phyloP scores from a whole-genome alignment of 192 early-diverging fungal species.

The Diversispora epigaea region DNA sequence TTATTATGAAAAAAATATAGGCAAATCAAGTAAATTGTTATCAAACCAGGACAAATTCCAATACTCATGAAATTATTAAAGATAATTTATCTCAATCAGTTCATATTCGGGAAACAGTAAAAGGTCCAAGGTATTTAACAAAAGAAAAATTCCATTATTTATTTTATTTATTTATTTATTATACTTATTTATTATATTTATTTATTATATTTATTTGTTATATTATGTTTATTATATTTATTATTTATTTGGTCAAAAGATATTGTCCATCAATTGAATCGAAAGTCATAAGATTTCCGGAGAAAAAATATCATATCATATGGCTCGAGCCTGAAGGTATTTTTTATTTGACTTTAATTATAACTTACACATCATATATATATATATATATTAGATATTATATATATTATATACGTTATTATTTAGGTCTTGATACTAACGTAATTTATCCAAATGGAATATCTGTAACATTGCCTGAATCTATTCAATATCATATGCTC shows the following conservation, averaged over 20 bases:
- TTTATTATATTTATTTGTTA: background rate
- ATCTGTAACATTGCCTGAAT: conserved; percentile 81
- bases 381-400: too few relatives aligned
- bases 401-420: background rate
- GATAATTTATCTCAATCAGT: conserved; percentile 77
- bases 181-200: too few relatives aligned
- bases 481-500: conserved; percentile 68
- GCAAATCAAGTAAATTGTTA: conserved; percentile 70
- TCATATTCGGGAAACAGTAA: conserved; percentile 82
- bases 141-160: too few relatives aligned
- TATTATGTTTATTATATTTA: background rate
- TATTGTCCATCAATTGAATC: conserved; percentile 85
- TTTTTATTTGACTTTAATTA: background rate
- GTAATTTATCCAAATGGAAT: conserved; percentile 82
- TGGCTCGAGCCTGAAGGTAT: conserved; percentile 82
- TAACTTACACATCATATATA: background rate
- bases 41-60: conserved; percentile 71
- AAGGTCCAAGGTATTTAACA: conserved; percentile 58
- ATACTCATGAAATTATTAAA: conserved; percentile 65
- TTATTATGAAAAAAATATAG: conserved; percentile 11
- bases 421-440: conserved; percentile 58
- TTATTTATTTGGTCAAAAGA: conserved; percentile 30
- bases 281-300: conserved; percentile 72
- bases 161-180: too few relatives aligned
- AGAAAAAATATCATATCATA: conserved; percentile 65